A percentile compares a stretch with the other conserved stretches of the same genome.
These are phyloP conservation scores for Candida corydali DNA, from an alignment of 805 yeast genomes.

Conservation along the genomic window DNA sequence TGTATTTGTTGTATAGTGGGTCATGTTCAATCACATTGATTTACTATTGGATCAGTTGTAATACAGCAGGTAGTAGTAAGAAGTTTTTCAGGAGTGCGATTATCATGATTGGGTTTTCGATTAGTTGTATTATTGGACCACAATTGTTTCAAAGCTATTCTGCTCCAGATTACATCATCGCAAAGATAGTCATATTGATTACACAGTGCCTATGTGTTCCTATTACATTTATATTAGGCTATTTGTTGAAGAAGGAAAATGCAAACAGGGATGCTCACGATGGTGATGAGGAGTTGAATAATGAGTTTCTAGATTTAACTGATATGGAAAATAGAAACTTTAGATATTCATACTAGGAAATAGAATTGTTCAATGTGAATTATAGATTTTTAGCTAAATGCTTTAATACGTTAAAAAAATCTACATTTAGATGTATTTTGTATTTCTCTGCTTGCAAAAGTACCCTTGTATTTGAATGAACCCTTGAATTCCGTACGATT, in stretches of 20 bases:
- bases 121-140: slow-evolving; percentile 65
- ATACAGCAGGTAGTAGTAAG: slow-evolving; percentile 75
- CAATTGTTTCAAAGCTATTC: slow-evolving; percentile 56
- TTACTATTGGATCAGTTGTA: slow-evolving; percentile 59
- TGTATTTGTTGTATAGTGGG: slow-evolving; percentile 51
- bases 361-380: too few species aligned
- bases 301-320: slow-evolving; percentile 53
- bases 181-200: slow-evolving; percentile 52
- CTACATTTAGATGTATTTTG: too few species aligned
- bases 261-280: slow-evolving; percentile 41
- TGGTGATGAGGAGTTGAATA: slow-evolving; percentile 18
- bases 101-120: slow-evolving; percentile 60
- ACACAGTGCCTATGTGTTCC: slow-evolving; percentile 47
- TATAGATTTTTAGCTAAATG: too few species aligned
- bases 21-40: slow-evolving; percentile 54
- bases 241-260: slow-evolving; percentile 47
- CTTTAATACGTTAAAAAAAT: too few species aligned
- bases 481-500: too few species aligned
- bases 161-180: slow-evolving; percentile 54
- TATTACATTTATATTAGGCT: slow-evolving; percentile 38
- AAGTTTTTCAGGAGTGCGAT: slow-evolving; percentile 57
- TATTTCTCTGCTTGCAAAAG: too few species aligned
- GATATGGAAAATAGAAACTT: slow-evolving; percentile 56
- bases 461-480: too few species aligned
- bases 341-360: slow-evolving; percentile 42